Evolutionary conservation across 2,329 filamentous ascomycete genomes (phyloP).

Genomic region (Diplodia corticola): DNA sequence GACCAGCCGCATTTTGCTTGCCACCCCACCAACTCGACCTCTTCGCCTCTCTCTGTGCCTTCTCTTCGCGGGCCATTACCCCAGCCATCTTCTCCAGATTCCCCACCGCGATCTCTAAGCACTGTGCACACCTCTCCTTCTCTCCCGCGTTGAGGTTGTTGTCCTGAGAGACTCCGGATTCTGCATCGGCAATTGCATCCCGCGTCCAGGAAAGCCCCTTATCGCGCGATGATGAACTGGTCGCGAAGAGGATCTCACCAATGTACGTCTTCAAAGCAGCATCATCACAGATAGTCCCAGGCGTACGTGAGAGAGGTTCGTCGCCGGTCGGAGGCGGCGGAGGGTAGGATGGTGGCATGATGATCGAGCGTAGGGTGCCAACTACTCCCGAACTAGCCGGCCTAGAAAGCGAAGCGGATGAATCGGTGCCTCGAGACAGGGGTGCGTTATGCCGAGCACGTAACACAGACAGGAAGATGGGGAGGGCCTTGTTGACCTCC

Average conservation of each 20-base stretch:
- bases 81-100: conserved; percentile 85
- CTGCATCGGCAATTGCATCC: conserved; percentile 79
- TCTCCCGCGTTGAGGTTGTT: conserved; percentile 39
- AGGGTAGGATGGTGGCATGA: conserved; percentile 65
- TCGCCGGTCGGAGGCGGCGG: conserved; percentile 69
- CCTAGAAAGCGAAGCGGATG: background rate
- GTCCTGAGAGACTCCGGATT: conserved; percentile 51
- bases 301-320: conserved; percentile 62
- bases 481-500: conserved; percentile 68
- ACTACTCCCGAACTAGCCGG: conserved; percentile 33
- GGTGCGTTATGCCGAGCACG: conserved; percentile 67
- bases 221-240: conserved; percentile 54
- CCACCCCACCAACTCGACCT: background rate
- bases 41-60: conserved; percentile 27
- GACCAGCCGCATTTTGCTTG: background rate
- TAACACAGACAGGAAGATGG: conserved; percentile 82
- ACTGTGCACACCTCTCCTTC: conserved; percentile 70
- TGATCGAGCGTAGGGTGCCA: conserved; percentile 41
- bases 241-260: conserved; percentile 85
- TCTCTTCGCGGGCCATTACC: conserved; percentile 56
- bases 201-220: conserved; percentile 86
- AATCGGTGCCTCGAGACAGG: conserved; percentile 22
- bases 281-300: conserved; percentile 74
- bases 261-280: conserved; percentile 86
- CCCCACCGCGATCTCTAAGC: conserved; percentile 70